Conservation (phyloP, 495 filamentous ascomycete species). For the Barbatosphaeria neglecta region DNA sequence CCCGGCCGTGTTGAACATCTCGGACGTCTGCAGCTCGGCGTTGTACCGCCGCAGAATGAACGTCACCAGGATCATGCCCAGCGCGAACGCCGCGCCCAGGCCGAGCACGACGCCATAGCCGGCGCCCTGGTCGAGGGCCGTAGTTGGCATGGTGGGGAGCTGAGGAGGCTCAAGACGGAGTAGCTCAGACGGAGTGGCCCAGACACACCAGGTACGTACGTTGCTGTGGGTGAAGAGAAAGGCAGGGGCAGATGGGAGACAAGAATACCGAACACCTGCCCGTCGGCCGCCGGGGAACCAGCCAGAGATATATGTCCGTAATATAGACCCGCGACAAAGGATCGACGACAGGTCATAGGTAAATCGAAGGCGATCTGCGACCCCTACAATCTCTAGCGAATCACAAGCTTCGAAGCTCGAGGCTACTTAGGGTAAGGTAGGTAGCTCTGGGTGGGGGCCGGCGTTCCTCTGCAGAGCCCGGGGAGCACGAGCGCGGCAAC, state of each 20-base stretch:
- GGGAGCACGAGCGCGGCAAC: background rate
- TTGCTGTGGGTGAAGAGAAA: too few relatives aligned
- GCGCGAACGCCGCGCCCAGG: slow-evolving; percentile 61
- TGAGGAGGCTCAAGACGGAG: background rate
- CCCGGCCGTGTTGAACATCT: slow-evolving; percentile 95
- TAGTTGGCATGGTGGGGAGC: slow-evolving; percentile 6
- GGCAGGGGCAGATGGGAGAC: too few relatives aligned
- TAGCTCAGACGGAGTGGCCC: slow-evolving; percentile 5
- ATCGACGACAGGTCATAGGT: background rate
- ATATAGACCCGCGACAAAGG: background rate
- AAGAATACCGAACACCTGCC: too few relatives aligned
- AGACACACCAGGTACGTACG: background rate
- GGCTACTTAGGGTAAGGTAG: too few relatives aligned
- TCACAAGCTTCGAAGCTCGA: background rate
- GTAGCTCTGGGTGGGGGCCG: too few relatives aligned
- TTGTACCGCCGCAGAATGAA: slow-evolving; percentile 79
- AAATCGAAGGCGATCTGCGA: background rate
- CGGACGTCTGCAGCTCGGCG: slow-evolving; percentile 86
- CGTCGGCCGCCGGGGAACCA: too few relatives aligned
- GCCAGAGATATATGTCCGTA: background rate
- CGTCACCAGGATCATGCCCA: slow-evolving; percentile 58
- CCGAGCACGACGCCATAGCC: slow-evolving; percentile 81
- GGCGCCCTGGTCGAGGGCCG: slow-evolving; percentile 56
- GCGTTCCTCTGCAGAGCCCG: background rate
- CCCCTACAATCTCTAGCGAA: slow-evolving; percentile 1